Percentiles rank a stretch among this genome's conserved stretches.
These are phyloP conservation scores for Diaporthe velutina DNA, from an alignment of 2,329 filamentous ascomycete species.

Conservation along the genomic window DNA sequence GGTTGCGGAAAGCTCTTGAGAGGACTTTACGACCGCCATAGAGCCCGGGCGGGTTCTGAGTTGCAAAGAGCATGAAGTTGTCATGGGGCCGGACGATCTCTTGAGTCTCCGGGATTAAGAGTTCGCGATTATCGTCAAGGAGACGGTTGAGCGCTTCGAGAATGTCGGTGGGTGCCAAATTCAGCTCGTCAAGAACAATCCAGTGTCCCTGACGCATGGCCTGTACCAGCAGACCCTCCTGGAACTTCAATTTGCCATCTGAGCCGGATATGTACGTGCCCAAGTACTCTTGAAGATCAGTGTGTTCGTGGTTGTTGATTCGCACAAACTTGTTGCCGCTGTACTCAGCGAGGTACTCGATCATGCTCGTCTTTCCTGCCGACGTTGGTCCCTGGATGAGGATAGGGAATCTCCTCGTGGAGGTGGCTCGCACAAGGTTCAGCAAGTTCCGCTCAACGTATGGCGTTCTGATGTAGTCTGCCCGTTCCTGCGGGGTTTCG, in stretches of 20 bases:
- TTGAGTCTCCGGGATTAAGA: slow-evolving; percentile 96
- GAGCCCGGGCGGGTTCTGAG: slow-evolving; percentile 94
- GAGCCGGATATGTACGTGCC: slow-evolving; percentile 91
- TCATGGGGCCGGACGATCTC: slow-evolving; percentile 92
- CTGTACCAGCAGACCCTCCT: slow-evolving; percentile 93
- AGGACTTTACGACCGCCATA: slow-evolving; percentile 96
- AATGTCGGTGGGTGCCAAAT: slow-evolving; percentile 96
- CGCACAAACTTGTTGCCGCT: slow-evolving; percentile 97
- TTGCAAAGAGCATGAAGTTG: slow-evolving; percentile 98
- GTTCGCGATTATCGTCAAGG: slow-evolving; percentile 94
- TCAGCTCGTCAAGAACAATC: slow-evolving; percentile 98
- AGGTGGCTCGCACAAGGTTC: slow-evolving; percentile 93
- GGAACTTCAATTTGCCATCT: slow-evolving; percentile 88
- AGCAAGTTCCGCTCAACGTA: slow-evolving; percentile 96
- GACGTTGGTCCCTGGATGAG: slow-evolving; percentile 97
- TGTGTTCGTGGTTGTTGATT: slow-evolving; percentile 99
- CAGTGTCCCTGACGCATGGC: slow-evolving; percentile 94
- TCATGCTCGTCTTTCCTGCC: slow-evolving; percentile 99
- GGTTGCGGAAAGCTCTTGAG: slow-evolving; percentile 94
- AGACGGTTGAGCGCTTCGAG: slow-evolving; percentile 95
- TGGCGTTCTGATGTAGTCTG: slow-evolving; percentile 95
- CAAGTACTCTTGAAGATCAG: slow-evolving; percentile 96
- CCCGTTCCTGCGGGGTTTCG: slow-evolving; percentile 75
- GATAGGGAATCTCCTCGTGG: slow-evolving; percentile 91
- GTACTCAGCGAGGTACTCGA: slow-evolving; percentile 96